A percentile compares a stretch with the other conserved stretches of the same genome.
These are phyloP conservation scores for Cytospora piceae DNA, from an alignment of 2,329 filamentous ascomycete species.

Conservation along the genomic window DNA sequence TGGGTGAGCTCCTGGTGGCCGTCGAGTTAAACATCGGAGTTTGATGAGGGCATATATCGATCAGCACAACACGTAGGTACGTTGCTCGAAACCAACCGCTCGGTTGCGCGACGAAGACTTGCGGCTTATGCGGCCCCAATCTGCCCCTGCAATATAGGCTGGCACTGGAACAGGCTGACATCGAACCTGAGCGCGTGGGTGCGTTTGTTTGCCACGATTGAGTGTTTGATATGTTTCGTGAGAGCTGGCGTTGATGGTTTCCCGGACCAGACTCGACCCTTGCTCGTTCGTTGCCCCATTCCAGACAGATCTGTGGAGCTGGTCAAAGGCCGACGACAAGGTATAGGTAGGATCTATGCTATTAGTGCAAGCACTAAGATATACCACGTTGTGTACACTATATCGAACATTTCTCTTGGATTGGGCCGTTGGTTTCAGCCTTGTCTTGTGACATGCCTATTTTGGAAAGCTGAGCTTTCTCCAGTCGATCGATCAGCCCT, in stretches of 20 bases:
- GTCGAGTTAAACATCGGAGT: background rate
- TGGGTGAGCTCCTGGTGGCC: background rate
- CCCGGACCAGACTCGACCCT: background rate
- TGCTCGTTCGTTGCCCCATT: background rate
- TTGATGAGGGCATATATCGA: background rate
- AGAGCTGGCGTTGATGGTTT: background rate
- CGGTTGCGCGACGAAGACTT: background rate
- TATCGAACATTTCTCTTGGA: background rate
- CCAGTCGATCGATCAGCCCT: too few species aligned
- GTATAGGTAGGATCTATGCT: background rate
- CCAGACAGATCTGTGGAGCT: background rate
- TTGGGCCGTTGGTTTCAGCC: background rate
- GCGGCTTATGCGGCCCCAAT: background rate
- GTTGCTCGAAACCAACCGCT: background rate
- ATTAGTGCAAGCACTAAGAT: background rate
- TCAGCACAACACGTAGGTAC: background rate
- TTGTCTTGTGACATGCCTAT: constrained; percentile 1
- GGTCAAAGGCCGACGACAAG: too few species aligned
- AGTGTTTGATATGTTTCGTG: background rate
- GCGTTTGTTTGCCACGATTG: background rate
- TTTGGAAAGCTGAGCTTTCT: background rate
- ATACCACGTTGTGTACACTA: background rate
- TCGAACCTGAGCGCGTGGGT: background rate
- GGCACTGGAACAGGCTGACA: background rate
- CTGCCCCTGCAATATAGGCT: background rate